Conservation (phyloP, 1,139 yeast genomes). For the Candida sp. region DNA sequence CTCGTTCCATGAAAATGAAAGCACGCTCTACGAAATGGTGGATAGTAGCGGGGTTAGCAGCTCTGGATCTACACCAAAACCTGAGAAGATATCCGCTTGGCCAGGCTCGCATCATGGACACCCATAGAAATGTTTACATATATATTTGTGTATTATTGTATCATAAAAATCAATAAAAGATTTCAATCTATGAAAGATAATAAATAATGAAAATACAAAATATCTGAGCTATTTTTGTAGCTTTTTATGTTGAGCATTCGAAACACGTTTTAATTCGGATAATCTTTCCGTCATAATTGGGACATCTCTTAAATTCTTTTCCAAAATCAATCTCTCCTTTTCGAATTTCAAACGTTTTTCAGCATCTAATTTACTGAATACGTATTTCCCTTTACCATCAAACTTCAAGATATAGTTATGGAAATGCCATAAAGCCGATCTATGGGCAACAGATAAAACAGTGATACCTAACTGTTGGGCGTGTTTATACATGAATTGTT, state of each 20-base stretch:
- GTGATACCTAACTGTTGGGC: conserved; percentile 83
- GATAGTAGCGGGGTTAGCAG: conserved; percentile 18
- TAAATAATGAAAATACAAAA: background rate
- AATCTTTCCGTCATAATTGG: conserved; percentile 64
- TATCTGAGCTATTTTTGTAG: conserved; percentile 10
- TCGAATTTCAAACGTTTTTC: conserved; percentile 64
- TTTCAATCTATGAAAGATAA: no score
- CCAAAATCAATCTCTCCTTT: conserved; percentile 66
- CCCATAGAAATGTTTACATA: conserved; percentile 31
- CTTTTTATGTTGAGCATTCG: conserved; percentile 39
- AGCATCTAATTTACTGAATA: conserved; percentile 68
- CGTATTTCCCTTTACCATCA: conserved; percentile 78
- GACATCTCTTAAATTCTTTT: conserved; percentile 60
- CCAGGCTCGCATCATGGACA: conserved; percentile 69
- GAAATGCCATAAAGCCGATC: conserved; percentile 92
- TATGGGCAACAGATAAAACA: conserved; percentile 84
- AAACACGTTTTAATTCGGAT: conserved; percentile 53
- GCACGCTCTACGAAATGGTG: conserved; percentile 14
- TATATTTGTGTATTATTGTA: background rate
- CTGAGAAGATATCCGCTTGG: conserved; percentile 57
- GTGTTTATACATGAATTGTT: conserved; percentile 82
- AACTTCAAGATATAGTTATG: conserved; percentile 81
- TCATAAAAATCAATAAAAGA: background rate
- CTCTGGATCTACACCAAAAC: conserved; percentile 29
- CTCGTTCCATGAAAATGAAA: conserved; percentile 4